Base-by-base conservation (phyloP, 352 stramenopile genomes). In the Globisporangium carolinianum region DNA sequence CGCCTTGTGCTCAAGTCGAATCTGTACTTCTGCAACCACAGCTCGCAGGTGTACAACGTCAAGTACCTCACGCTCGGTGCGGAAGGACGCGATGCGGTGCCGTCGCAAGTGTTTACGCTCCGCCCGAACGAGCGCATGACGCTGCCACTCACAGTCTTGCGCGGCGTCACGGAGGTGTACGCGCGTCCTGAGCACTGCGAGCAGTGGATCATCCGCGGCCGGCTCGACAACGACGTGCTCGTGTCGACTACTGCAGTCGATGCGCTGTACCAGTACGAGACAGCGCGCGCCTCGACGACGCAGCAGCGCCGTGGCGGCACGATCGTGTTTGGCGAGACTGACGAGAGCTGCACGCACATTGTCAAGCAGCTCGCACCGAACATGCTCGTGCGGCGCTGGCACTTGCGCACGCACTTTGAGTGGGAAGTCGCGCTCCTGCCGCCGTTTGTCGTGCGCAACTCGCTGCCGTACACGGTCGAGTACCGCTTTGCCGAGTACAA, bases 401-500 rank as follows among this genome's bases (percentile, higher is more conserved):
- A 87, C 57, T 52, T 91, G 15, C 79, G 72, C n/a, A 79, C 78
- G 5, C 72, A 89, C 57, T 83, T 93, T 41, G 81, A 93, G 55
- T 95, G 77, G 77, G 85, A 95, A 62, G 60, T 93, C 5, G 80
- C 79, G 5, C 58, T 95, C 11, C 41, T 92, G 10, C 79, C 85
- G 55, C 69, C 79, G n/a, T 91, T 95, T 55, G 79, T 93, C 11
- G 72, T 95, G 17, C 85, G 83, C n/a, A 95, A 95, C 60, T 89
- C 85, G 43, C 61, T 95, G 37, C 85, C 85, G 36, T 95, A 95
- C 62, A 73, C 81, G 51, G 68, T 95, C 50, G 83, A 95, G 51
- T 95, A 90, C 61, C 77, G 82, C 1, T 92, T 93, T 58, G 67
- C 92, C 3, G 85, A 95, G 57, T 95, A 95, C 71, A 86, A 86